phyloP scores from a whole-genome alignment of 306 rosid genomes.

The Prunus dulcis region DNA sequence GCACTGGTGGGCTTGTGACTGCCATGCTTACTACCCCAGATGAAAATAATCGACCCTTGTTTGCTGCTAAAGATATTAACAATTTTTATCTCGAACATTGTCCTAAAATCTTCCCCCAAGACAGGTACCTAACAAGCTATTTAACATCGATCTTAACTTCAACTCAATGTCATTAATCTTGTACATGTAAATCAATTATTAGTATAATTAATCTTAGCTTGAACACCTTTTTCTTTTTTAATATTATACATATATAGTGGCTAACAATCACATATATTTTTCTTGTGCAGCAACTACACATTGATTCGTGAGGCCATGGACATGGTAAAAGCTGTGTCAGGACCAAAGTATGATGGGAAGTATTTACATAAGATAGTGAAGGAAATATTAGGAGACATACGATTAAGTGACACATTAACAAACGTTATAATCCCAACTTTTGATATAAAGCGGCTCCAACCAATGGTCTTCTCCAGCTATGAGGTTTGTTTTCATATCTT shows the following conservation, averaged over 20 bases:
- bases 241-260: not conserved
- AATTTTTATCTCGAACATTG: constrained; percentile 35
- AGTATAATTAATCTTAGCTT: not conserved
- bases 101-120: constrained; percentile 44
- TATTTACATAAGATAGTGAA: constrained; percentile 32
- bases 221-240: not conserved
- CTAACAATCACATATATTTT: not conserved
- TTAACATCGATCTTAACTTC: not conserved
- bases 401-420: constrained; percentile 30
- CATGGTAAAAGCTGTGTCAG: constrained; percentile 6
- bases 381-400: constrained; percentile 31
- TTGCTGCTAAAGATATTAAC: constrained; percentile 35
- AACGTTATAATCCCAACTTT: constrained; percentile 43
- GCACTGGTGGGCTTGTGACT: constrained; percentile 44
- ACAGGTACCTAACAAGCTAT: constrained; percentile 7
- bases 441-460: constrained; percentile 38
- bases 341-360: constrained; percentile 39
- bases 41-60: constrained; percentile 28
- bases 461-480: constrained; percentile 36
- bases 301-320: not conserved
- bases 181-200: too few species aligned
- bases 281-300: not conserved
- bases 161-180: not conserved
- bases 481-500: constrained; percentile 11
- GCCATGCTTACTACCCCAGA: constrained; percentile 41